Base-by-base conservation (phyloP, 305 asterid species). In the Andrographis paniculata region DNA sequence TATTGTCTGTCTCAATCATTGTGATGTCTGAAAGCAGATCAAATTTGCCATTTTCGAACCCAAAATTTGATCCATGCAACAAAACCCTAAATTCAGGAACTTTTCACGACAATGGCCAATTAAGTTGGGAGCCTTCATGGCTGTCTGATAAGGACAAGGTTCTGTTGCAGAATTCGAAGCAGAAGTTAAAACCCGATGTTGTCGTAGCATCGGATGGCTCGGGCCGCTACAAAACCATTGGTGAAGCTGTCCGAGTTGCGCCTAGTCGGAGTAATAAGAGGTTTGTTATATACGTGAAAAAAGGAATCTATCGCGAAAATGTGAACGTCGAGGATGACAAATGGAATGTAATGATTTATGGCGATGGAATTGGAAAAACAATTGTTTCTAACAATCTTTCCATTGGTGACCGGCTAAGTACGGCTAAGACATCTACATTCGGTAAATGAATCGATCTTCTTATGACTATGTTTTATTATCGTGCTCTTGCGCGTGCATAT, bases 131-230 rank as follows among this genome's bases (percentile, higher is more conserved):
- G 30, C 30, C 30, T 24, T 3, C 30, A 3, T 24, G 30, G 30
- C 30, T 24, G 8, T 24, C 30, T 24, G 30, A 24, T 24, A 8
- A 24, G 30, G 30, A 24, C 30, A 24, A 24, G 8, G 8, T 24
- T 4, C 30, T 24, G 8, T 8, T 24, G 30, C 30, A 24, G 8
- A 8, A 8, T 3, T 24, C 30, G 1, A 40, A 24, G 23, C 2
- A 28, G 6, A 17, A 5, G 2, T 23, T 27, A 18, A 56, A 51
- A 5, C 60, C 76, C 31, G 56, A 79, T 50, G 65, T 55, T 24
- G 58, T 74, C 17, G 88, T 82, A 42, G 94, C 89, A 4, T 58
- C 60, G 42, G 94, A 82, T 42, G 94, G 94, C 0, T 60, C 72
- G 1, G 83, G 88, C 11, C 42, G 69, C 36, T 70, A 53, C 44